Conservation (phyloP, 83 land plant species). For the Picea mariana region DNA sequence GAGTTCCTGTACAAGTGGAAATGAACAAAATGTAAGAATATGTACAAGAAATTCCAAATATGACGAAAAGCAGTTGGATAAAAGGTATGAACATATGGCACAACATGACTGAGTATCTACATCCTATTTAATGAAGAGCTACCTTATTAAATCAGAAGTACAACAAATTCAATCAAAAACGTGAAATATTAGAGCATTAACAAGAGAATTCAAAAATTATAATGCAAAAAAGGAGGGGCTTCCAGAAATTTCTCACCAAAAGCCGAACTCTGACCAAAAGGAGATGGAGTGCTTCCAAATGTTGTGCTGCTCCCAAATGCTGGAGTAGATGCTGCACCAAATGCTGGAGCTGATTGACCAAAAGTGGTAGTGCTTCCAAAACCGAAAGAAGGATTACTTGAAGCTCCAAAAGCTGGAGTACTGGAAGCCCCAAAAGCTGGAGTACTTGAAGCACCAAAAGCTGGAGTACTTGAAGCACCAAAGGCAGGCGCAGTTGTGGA, state of each 20-base stretch:
- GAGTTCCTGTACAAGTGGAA: conserved; percentile 36
- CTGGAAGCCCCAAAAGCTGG: conserved; percentile 60
- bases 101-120: not conserved
- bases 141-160: not conserved
- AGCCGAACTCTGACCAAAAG: conserved; percentile 70
- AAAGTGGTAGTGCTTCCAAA: conserved; percentile 60
- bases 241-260: conserved; percentile 45
- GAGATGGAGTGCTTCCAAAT: conserved; percentile 45
- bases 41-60: not conserved
- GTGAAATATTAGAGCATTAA: not conserved
- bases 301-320: conserved; percentile 75
- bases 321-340: conserved; percentile 64
- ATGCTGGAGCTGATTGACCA: conserved; percentile 38
- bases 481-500: conserved; percentile 57
- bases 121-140: not conserved
- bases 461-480: conserved; percentile 52
- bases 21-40: not conserved
- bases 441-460: conserved; percentile 52
- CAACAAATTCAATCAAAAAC: not conserved
- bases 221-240: conserved; percentile 7
- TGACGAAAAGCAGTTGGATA: not conserved
- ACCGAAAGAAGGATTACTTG: conserved; percentile 63
- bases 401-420: conserved; percentile 60
- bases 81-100: not conserved
- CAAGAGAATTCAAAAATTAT: not conserved